Evolutionary conservation across 1,284 basidiomycete genomes (phyloP), one percentile per base, ranked within the genome.

Genomic region (Ceratobasidium sp.): DNA sequence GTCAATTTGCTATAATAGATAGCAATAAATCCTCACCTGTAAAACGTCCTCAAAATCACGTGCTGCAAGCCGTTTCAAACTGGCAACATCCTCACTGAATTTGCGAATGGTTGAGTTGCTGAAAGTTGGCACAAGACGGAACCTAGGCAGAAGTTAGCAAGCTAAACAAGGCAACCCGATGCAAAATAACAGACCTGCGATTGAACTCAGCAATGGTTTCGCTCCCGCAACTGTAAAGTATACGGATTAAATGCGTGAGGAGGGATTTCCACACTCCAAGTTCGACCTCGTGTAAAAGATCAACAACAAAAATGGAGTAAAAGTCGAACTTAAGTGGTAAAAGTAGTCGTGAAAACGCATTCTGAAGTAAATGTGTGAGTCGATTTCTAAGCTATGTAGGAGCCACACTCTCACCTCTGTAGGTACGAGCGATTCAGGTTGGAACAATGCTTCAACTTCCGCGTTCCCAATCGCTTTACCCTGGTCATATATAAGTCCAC

Each of bases 231-330:
- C 80, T 71, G 62, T 84, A 77, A 0, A 87, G 78, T 1, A 86
- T 82, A 1, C 84, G 83, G 0, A 86, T 70, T 0, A 86, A 79
- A 73, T 87, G 86, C 0, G 77, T 82, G 42, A 86, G 83, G 0
- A 85, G 26, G 0, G 78, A 66, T 73, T 85, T 86, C 85, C 86
- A 87, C 0, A 85, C 82, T 0, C 85, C 86, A 0, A 86, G 78
- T 74, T 86, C 85, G 48, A 85, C 81, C 74, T 87, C 83, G 69
- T 87, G 86, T 78, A 87, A 57, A 15, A 86, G 20, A 76, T 87
- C 86, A 20, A 70, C 48, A 26, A 71, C 77, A 23, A 78, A 40
- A 3, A 78, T 78, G 0, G 44, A 40, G 46, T 52, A 65, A 28
- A 42, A 78, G 40, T 71, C 59, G 48, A 78, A 78, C 17, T 23